Conservation (phyloP, 352 stramenopile species). For the Saprolegnia parasitica region DNA sequence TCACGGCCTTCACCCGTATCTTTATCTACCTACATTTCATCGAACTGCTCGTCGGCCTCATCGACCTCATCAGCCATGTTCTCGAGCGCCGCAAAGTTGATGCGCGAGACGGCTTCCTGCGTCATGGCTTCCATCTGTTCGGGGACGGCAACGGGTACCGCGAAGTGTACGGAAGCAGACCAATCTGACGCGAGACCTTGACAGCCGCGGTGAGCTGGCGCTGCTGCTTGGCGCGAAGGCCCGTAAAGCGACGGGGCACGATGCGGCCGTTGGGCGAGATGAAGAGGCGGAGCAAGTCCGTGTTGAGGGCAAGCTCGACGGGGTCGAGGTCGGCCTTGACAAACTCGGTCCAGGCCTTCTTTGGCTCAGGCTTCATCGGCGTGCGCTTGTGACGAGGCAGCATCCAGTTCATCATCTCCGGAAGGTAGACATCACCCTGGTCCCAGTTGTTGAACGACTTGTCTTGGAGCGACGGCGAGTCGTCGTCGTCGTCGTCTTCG, state of each 20-base stretch:
- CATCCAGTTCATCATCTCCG: conserved; percentile 86
- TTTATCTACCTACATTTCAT: conserved; percentile 6
- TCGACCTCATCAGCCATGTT: conserved; percentile 1
- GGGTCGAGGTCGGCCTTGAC: conserved; percentile 38
- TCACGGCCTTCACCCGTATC: neutral
- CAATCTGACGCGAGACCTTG: conserved; percentile 75
- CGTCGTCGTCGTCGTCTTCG: conserved; percentile 20
- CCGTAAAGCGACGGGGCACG: conserved; percentile 71
- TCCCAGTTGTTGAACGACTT: conserved; percentile 23
- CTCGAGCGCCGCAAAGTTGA: conserved; percentile 1
- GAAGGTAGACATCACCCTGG: conserved; percentile 28
- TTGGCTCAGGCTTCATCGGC: neutral
- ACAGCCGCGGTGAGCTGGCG: conserved; percentile 67
- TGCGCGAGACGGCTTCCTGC: conserved; percentile 39
- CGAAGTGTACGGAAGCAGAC: conserved; percentile 67
- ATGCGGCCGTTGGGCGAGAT: conserved; percentile 81
- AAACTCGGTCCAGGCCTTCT: conserved; percentile 23
- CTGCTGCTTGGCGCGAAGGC: conserved; percentile 78
- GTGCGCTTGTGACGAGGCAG: conserved; percentile 37
- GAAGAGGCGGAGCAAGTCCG: conserved; percentile 74
- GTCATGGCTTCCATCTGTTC: conserved; percentile 79
- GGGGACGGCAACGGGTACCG: conserved; percentile 76
- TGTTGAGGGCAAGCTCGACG: conserved; percentile 72
- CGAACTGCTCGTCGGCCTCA: conserved; percentile 12
- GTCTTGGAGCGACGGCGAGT: conserved; percentile 5